Percentiles rank a stretch among this genome's conserved stretches.
These are phyloP conservation scores for Avena insularis DNA, from an alignment of 176 grass and related monocot genomes.

Conservation along the genomic window DNA sequence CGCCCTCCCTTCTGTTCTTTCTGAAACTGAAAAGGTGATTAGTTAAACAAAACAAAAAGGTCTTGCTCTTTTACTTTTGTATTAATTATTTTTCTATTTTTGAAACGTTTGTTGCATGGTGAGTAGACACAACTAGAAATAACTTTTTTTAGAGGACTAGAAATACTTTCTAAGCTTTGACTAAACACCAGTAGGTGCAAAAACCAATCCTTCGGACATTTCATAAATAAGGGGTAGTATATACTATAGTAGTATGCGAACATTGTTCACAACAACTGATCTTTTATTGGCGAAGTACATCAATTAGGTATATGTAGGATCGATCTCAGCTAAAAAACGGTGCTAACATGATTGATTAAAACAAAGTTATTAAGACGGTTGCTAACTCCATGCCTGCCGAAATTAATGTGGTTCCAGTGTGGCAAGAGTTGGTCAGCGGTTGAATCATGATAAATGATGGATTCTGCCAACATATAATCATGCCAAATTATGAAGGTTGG, in stretches of 20 bases:
- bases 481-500: slow-evolving; percentile 53
- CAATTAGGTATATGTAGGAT: background rate
- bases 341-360: slow-evolving; percentile 31
- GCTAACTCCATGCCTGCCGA: slow-evolving; percentile 20
- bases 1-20: background rate
- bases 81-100: background rate
- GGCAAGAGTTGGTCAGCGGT: slow-evolving; percentile 48
- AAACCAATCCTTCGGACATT: background rate
- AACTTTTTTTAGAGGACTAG: too few relatives aligned
- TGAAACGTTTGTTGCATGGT: background rate
- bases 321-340: slow-evolving; percentile 37
- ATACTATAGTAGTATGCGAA: background rate
- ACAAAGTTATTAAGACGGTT: slow-evolving; percentile 44
- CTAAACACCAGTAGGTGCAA: background rate
- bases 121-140: background rate
- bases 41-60: background rate
- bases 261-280: slow-evolving; percentile 1
- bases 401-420: slow-evolving; percentile 33
- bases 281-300: background rate
- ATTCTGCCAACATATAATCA: slow-evolving; percentile 48
- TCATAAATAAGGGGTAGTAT: background rate
- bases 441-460: slow-evolving; percentile 65
- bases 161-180: background rate
- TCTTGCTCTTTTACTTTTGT: background rate
- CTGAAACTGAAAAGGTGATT: background rate